Base-by-base conservation (phyloP, 129 eudicot species). In the Silybum marianum region DNA sequence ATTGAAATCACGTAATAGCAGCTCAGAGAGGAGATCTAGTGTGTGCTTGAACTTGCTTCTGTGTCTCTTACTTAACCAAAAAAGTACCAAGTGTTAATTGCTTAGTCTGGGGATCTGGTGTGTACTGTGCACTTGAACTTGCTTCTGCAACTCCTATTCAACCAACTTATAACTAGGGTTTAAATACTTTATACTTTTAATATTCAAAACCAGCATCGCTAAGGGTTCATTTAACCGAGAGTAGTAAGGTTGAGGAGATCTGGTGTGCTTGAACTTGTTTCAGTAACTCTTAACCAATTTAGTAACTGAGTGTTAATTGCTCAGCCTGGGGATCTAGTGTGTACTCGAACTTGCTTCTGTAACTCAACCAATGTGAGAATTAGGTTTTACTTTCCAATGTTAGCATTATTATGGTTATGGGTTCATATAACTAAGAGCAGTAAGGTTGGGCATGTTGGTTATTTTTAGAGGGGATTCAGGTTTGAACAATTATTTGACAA, bases 11-110 rank as follows among this genome's bases (percentile, higher is more conserved):
- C 19, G 12, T 58, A 38, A 21, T 72, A 39, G 76, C 23, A 75
- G 74, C 54, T 68, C 65, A 2, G 21, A 70, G 69, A 69, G 69
- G 28, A 13, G 70, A 69, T 79, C 82, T 44, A 46, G 69, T n/a
- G 51, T 54, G 76, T 7, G 30, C 30, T 67, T 44, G 74, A 78
- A 13, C 63, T 77, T 67, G 73, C 74, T 67, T 78, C 74, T 68
- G 8, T 68, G 23, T 25, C 11, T 36, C 25, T 11, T 75, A 9
- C 70, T 54, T n/a, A n/a, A 24, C 38, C 28, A 39, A 38, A 7
- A 14, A 4, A 78, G 12, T 16, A 34, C 51, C 4, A 28, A 18
- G 72, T 63, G 38, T 13, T 77, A 65, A 36, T 42, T 67, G 69
- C 6, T 63, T 30, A 2, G 69, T 10, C 7, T 63, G 14, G 26